A percentile compares a stretch with the other conserved stretches of the same genome.
Evolutionary conservation across 495 filamentous ascomycete genomes (phyloP).

Genomic region (Trichoderma asperelloides): DNA sequence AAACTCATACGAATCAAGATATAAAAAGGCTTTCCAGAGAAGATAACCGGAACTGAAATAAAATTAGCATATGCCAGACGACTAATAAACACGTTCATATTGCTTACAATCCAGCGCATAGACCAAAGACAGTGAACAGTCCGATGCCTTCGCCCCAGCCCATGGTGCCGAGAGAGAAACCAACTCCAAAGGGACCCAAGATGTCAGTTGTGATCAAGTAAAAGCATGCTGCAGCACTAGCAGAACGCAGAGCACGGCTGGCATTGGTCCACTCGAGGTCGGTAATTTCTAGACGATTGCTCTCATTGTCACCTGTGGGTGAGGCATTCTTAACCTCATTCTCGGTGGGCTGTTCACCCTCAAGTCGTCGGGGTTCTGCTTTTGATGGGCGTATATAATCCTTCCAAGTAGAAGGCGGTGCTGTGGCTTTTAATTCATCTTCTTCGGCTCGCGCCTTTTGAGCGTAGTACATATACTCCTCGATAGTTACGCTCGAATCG

Average conservation of each 20-base stretch:
- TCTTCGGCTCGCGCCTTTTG: neutral
- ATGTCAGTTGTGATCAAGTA: constrained; percentile 50
- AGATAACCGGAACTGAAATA: constrained; percentile 32
- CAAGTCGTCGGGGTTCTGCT: neutral
- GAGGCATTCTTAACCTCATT: neutral
- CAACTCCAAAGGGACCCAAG: constrained; percentile 42
- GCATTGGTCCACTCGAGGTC: constrained; percentile 2
- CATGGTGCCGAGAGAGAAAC: constrained; percentile 32
- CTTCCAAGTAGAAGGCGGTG: neutral
- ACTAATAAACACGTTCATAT: neutral
- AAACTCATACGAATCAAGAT: constrained; percentile 41
- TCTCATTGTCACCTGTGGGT: neutral
- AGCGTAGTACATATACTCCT: constrained; percentile 5
- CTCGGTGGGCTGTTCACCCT: neutral
- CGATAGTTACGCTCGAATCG: neutral
- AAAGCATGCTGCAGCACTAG: constrained; percentile 26
- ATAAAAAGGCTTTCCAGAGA: constrained; percentile 44
- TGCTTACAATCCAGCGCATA: constrained; percentile 23
- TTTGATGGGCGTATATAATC: neutral
- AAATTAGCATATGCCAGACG: neutral
- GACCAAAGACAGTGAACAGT: constrained; percentile 26
- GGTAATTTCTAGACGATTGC: neutral
- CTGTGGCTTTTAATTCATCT: neutral
- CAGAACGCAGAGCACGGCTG: neutral
- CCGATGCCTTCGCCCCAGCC: constrained; percentile 40